phyloP scores from a whole-genome alignment of 139 green algal genomes.

The Picochlorum sp. region DNA sequence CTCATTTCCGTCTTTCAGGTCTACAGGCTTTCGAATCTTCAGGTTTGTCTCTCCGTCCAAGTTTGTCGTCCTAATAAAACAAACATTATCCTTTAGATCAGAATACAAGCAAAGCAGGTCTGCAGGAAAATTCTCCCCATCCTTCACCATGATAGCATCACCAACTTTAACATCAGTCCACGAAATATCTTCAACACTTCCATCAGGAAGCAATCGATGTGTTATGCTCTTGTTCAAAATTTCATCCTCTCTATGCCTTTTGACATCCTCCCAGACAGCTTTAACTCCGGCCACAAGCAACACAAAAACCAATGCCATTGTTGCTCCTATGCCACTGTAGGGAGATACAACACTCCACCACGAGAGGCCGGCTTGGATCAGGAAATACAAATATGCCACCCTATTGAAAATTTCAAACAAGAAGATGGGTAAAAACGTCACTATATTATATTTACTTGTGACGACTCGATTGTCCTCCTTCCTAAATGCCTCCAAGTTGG shows the following conservation, averaged over 20 bases:
- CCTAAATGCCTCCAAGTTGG: not conserved
- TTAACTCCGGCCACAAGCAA: slow-evolving; percentile 49
- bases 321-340: slow-evolving; percentile 40
- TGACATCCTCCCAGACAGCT: slow-evolving; percentile 48
- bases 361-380: slow-evolving; percentile 46
- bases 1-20: slow-evolving; percentile 28
- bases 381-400: slow-evolving; percentile 79
- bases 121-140: slow-evolving; percentile 69
- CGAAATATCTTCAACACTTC: slow-evolving; percentile 30
- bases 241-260: slow-evolving; percentile 48
- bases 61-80: slow-evolving; percentile 70
- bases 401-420: slow-evolving; percentile 72
- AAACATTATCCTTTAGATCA: slow-evolving; percentile 45
- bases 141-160: slow-evolving; percentile 67
- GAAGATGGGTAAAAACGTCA: slow-evolving; percentile 68
- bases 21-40: slow-evolving; percentile 67
- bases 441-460: slow-evolving; percentile 71
- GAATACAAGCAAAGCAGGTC: slow-evolving; percentile 73
- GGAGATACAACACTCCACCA: slow-evolving; percentile 47
- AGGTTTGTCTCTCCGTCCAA: slow-evolving; percentile 92
- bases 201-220: slow-evolving; percentile 40
- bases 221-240: slow-evolving; percentile 48
- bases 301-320: slow-evolving; percentile 50
- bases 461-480: slow-evolving; percentile 46
- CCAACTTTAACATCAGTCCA: slow-evolving; percentile 54